Evolutionary conservation across 345 rosid genomes (phyloP), one percentile per base, ranked within the genome.

Genomic region (Eucalyptus regnans): DNA sequence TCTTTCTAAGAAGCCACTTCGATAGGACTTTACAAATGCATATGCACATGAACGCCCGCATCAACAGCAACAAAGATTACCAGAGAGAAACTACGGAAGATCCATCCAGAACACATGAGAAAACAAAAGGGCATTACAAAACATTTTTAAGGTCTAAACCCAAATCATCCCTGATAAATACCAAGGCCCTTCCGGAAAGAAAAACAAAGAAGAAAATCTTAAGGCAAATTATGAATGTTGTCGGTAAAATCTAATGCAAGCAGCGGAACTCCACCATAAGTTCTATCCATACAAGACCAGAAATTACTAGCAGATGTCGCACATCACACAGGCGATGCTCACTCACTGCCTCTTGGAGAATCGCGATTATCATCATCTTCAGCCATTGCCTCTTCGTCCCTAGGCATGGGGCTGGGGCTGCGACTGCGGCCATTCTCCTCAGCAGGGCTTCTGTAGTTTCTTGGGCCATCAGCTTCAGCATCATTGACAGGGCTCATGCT

Each of bases 371-470:
- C 92, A 88, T 93, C 95, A 79, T 94, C 94, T 58, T 91, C 94
- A 49, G 86, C 89, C 5, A 92, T 94, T 89, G 93, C 91, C 89
- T 92, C 92, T 66, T 92, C 94, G 76, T 92, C 94, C 91, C 93
- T 90, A 5, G 86, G 89, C 27, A 64, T 60, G 25, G 92, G 92
- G 76, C 91, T 90, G 7, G 93, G 94, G 60, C 95, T 93, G 3
- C 91, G 94, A 66, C 94, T 94, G 88, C 90, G 92, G 90, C 93
- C 98, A 93, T 95, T 93, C 54, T 91, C 93, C 87, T 94, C 95
- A 8, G 87, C 92, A 68, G 96, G 94, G 89, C 93, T 96, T 87
- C 91, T 91, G 86, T 94, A 92, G 87, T 90, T 91, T 91, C 90
- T 79, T 87, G 89, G 88, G 49, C 87, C 91, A 31, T 92, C 92